Base-by-base conservation (phyloP, 2,329 filamentous ascomycete genomes). In the Aspergillus tanneri region DNA sequence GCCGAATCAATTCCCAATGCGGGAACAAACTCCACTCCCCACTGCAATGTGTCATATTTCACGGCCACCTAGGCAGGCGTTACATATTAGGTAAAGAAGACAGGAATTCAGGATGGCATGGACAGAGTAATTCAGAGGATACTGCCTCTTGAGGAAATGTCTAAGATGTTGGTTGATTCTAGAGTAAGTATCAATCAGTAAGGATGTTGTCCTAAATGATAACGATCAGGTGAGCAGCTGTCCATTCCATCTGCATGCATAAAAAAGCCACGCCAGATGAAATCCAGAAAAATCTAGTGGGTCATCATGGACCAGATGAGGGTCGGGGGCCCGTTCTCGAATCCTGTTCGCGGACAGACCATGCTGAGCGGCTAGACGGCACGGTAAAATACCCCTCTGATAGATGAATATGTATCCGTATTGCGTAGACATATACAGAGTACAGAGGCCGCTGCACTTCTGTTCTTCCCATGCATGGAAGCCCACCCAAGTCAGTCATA, bases 211-310 rank as follows among this genome's bases (percentile, higher is more conserved):
- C n/a, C n/a, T n/a, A n/a, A n/a, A n/a, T n/a, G n/a, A n/a, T n/a
- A 27, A 21, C n/a, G 28, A 43, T 39, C 40, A 48, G 46, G 18
- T 35, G 46, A 32, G 19, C 27, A 19, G 41, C 12, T 24, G 41
- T 21, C 41, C 18, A 32, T n/a, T 9, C 25, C 21, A 35, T 47
- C 22, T n/a, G 22, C 27, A 40, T 43, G 46, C 40, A 49, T 46
- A n/a, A n/a, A 32, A 48, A 50, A 18, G 35, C 43, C 47, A 49
- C 44, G 47, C 47, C 50, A 52, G 46, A 47, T 23, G 40, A 25
- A 41, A 52, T 56, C 53, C 53, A 56, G 53, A 55, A 55, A 39
- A 50, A 51, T 55, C 51, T 56, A 56, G 53, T 48, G 51, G 53
- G 51, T 43, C 51, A 52, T 37, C 45, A 12, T 49, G 35, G 39